These are phyloP conservation scores for Vitis cinerea DNA, from an alignment of 164 flowering plant genomes.

Conservation along the genomic window DNA sequence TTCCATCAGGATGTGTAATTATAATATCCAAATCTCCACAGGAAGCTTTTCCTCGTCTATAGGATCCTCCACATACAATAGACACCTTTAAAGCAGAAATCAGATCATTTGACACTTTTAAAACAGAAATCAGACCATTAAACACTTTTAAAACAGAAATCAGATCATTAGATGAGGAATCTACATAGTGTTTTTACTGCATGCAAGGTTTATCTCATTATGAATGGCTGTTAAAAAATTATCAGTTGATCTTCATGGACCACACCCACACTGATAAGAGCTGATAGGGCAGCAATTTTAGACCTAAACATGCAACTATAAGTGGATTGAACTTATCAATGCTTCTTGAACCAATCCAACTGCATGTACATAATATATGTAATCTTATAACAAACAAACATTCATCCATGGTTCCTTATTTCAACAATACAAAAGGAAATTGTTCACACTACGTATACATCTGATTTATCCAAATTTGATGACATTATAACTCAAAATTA, in stretches of 20 bases:
- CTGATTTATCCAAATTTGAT: too few species aligned
- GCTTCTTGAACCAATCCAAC: background rate
- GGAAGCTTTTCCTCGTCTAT: conserved; percentile 90
- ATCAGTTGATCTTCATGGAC: background rate
- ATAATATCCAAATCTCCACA: conserved; percentile 95
- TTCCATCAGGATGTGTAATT: conserved; percentile 94
- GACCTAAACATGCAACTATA: background rate
- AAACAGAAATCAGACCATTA: conserved; percentile 7
- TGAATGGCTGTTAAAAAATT: background rate
- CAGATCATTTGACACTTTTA: conserved; percentile 30
- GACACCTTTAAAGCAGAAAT: conserved; percentile 45
- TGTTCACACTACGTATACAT: too few species aligned
- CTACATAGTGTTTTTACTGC: background rate
- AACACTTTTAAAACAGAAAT: conserved; percentile 35
- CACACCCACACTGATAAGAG: too few species aligned
- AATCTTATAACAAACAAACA: too few species aligned
- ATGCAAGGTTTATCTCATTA: background rate
- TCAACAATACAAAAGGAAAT: too few species aligned
- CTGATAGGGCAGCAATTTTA: background rate
- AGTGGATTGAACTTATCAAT: background rate
- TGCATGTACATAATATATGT: too few species aligned
- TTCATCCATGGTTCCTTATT: too few species aligned
- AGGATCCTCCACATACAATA: conserved; percentile 93
- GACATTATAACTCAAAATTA: too few species aligned
- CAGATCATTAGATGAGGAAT: background rate